These are phyloP conservation scores for Coemansia sp. DNA, from an alignment of 192 early-diverging fungal species.

Conservation along the genomic window DNA sequence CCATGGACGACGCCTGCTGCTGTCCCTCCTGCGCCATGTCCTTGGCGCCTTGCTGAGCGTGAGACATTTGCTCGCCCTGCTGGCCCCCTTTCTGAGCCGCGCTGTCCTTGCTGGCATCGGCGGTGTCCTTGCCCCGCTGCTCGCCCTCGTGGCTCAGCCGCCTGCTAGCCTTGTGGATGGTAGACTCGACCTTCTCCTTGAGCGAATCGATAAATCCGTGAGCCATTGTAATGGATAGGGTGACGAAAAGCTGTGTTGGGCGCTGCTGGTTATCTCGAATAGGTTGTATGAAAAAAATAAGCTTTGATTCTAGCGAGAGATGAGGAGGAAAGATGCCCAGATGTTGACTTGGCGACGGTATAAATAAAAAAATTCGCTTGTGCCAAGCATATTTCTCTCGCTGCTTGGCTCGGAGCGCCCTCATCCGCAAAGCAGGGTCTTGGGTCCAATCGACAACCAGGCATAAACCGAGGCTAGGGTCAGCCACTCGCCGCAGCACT, in stretches of 20 bases:
- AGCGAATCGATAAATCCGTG: slow-evolving; percentile 31
- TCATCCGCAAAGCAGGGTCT: neutral
- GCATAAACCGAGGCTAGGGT: neutral
- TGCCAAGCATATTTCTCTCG: neutral
- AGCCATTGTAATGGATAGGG: neutral
- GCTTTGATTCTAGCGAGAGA: neutral
- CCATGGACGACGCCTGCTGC: slow-evolving; percentile 16
- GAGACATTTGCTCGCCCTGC: slow-evolving; percentile 16
- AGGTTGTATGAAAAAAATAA: neutral
- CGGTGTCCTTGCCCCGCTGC: slow-evolving; percentile 8
- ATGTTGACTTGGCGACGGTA: neutral
- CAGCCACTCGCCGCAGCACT: neutral
- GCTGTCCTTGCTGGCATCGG: slow-evolving; percentile 4
- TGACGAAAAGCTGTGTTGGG: neutral
- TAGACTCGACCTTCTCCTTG: slow-evolving; percentile 48
- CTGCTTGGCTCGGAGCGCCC: neutral
- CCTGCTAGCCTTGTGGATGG: slow-evolving; percentile 38
- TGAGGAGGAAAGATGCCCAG: neutral
- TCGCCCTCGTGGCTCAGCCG: slow-evolving; percentile 35
- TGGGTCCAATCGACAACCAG: neutral
- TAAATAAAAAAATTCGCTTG: too few species aligned
- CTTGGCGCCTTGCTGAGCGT: slow-evolving; percentile 10
- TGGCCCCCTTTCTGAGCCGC: slow-evolving; percentile 9
- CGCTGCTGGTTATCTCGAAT: neutral
- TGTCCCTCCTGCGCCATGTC: slow-evolving; percentile 16